These are phyloP conservation scores for Candida manassasensis DNA, from an alignment of 805 yeast genomes.

Conservation along the genomic window DNA sequence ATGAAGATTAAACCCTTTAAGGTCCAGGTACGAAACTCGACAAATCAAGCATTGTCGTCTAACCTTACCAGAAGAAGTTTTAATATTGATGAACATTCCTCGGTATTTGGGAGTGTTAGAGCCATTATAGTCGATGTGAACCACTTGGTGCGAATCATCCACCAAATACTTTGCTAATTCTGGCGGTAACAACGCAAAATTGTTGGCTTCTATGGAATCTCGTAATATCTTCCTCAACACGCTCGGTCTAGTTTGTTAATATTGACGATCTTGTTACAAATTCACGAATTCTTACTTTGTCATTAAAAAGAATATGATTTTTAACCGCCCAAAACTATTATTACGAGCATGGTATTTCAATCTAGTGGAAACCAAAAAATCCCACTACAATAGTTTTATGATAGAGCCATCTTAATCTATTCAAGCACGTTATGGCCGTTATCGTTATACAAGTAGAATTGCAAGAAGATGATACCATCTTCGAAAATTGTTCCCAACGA, in stretches of 20 bases:
- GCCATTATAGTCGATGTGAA: constrained; percentile 10
- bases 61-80: constrained; percentile 7
- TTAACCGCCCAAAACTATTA: too few species aligned
- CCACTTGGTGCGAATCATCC: constrained; percentile 1
- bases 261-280: neutral
- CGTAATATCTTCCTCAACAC: constrained; percentile 1
- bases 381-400: too few species aligned
- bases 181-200: neutral
- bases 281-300: neutral
- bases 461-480: constrained; percentile 60
- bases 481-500: constrained; percentile 73
- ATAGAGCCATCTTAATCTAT: too few species aligned
- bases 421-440: constrained; percentile 11
- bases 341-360: too few species aligned
- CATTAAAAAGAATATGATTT: too few species aligned
- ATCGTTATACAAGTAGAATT: constrained; percentile 58
- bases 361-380: too few species aligned
- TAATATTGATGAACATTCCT: constrained; percentile 12
- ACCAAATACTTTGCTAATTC: neutral
- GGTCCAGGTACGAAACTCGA: constrained; percentile 5
- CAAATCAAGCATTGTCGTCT: constrained; percentile 14
- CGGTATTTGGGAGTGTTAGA: constrained; percentile 13
- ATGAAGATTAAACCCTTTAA: constrained; percentile 11
- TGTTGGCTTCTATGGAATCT: neutral
- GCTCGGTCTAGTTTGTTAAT: constrained; percentile 1